Base-by-base conservation (phyloP, 352 stramenopile genomes). In the Globisporangium paroecandrum region DNA sequence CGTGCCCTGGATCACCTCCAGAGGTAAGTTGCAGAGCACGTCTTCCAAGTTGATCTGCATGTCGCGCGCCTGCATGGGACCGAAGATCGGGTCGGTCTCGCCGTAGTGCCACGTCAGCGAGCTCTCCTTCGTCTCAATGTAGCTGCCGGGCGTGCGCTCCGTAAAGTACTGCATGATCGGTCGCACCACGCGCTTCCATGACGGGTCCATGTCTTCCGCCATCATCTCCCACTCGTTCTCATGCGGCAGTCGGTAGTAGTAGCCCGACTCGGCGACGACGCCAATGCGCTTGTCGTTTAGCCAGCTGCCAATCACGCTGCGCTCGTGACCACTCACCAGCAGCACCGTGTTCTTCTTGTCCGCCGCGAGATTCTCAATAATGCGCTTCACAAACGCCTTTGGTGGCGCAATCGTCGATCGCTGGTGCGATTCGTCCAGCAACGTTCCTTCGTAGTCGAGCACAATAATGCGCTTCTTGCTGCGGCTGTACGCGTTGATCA, bases 11-110 rank as follows among this genome's bases (percentile, higher is more conserved):
- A 95, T 87, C 56, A 97, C 91, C 74, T 97, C 89, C 46, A 97
- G 64, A n/a, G 87, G 87, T 29, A 90, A 77, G 25, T 89, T 90
- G 29, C 90, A 85, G 1, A 97, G 72, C 53, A 93, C 80, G 4
- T 90, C 85, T 65, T 97, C 89, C 58, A 97, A 69, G 64, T 93
- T 87, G 58, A 96, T 95, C 74, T 95, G 89, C 73, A 97, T 79
- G 61, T 96, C 89, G 66, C 94, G 94, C 22, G 89, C 82, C 67
- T 97, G 88, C 89, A 89, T 95, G 29, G 76, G 79, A 2, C 87
- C 87, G 68, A 96, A 96, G 66, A 95, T 83, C 12, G 78, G 79
- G 54, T 96, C 89, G 1, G 89, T 85, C 57, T 95, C 87, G n/a
- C 75, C 77, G 66, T 95, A 97, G 66, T 97, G 87, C 89, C 89